Conservation (phyloP, 2,329 filamentous ascomycete species). For the Fusarium illudens region DNA sequence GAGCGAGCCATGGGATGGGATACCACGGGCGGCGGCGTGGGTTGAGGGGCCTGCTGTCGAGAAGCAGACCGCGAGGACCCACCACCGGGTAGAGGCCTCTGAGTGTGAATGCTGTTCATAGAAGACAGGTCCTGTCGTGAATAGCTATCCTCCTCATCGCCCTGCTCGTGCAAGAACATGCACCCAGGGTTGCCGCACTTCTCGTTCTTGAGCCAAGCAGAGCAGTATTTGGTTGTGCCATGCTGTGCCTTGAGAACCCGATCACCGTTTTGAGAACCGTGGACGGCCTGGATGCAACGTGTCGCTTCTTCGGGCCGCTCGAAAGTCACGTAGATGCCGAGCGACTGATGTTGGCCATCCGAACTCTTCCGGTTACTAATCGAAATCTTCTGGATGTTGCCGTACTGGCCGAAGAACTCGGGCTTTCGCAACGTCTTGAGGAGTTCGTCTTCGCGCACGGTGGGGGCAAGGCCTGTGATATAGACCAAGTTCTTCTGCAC, state of each 20-base stretch:
- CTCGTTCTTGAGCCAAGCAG: slow-evolving; percentile 93
- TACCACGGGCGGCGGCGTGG: slow-evolving; percentile 49
- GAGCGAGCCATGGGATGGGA: slow-evolving; percentile 77
- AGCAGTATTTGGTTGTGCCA: slow-evolving; percentile 98
- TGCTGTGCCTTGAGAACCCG: slow-evolving; percentile 79
- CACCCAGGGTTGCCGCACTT: slow-evolving; percentile 95
- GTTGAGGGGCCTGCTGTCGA: slow-evolving; percentile 57
- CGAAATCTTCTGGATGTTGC: slow-evolving; percentile 97
- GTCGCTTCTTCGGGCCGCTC: slow-evolving; percentile 90
- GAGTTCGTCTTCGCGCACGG: slow-evolving; percentile 89
- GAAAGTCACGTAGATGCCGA: slow-evolving; percentile 99
- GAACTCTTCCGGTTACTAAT: slow-evolving; percentile 92
- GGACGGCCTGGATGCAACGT: slow-evolving; percentile 88
- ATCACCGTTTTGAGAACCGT: slow-evolving; percentile 91
- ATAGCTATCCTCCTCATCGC: slow-evolving; percentile 98
- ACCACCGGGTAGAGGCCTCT: slow-evolving; percentile 68
- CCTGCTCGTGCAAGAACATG: slow-evolving; percentile 97
- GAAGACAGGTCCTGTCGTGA: slow-evolving; percentile 93
- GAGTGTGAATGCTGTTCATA: slow-evolving; percentile 88
- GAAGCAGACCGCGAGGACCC: slow-evolving; percentile 64
- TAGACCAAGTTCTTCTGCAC: slow-evolving; percentile 99
- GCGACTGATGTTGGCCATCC: slow-evolving; percentile 80
- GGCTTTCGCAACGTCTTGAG: slow-evolving; percentile 88
- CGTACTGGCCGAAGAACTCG: slow-evolving; percentile 98
- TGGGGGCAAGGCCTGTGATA: slow-evolving; percentile 92